Evolutionary conservation across 768 basidiomycete species (phyloP), one percentile per base, ranked within the genome.

Genomic region (Filobasidium floriforme): DNA sequence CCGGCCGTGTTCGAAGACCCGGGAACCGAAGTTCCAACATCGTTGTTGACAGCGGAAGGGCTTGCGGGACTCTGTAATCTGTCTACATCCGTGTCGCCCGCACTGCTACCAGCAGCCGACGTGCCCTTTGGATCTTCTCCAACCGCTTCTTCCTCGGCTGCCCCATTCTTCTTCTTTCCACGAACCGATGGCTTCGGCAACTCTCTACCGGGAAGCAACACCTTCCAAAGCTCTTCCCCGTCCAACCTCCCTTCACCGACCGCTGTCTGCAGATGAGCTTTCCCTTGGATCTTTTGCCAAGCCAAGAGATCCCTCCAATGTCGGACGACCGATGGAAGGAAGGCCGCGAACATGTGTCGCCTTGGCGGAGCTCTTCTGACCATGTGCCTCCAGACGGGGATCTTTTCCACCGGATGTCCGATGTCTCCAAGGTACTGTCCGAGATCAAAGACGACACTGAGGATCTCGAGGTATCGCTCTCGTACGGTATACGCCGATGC

Each of bases 391-490:
- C 54, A 57, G 15, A 24, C 54, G 22, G 54, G 54, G 19, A 57
- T 57, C 19, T 24, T 14, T 24, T 22, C 15, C 2, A 57, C 22
- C 3, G 24, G 12, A 24, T 57, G 22, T 15, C 54, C 54, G 54
- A 57, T 57, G 7, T 24, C 29, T 6, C 18, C 29, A 15, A 57
- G 24, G 54, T 57, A 57, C 26, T 28, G 54, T 26, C 24, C 54
- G 18, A 57, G 26, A 15, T 57, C 54, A 15, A 57, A 57, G 22
- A 57, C 54, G 29, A 57, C 54, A 15, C 26, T 57, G 4, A 57
- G 19, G 24, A 57, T 57, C 54, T 57, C 54, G 15, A 57, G 29
- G 26, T 57, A 57, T 24, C 54, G 15, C 29, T 57, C 54, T 32
- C 54, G 22, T 5, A 57, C 26, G 29, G 54, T 57, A 57, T 24